A percentile compares a stretch with the other conserved stretches of the same genome.
Conservation (phyloP, 345 rosid species). For the Camelina laxa region DNA sequence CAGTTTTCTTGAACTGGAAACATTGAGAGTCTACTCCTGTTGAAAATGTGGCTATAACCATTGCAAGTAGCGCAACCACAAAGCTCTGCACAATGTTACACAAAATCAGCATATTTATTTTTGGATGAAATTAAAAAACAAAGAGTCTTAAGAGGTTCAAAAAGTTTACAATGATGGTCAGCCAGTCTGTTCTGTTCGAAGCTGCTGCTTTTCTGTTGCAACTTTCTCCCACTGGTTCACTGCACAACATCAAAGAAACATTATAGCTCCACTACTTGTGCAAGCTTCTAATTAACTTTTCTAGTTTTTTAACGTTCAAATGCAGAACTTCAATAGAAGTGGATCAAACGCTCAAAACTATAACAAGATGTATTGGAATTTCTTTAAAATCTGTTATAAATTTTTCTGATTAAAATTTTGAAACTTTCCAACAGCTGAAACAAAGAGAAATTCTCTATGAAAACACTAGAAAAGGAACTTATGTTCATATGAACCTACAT, state of each 20-base stretch:
- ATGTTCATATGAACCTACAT: neutral
- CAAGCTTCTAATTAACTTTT: slow-evolving; percentile 4
- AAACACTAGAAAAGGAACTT: neutral
- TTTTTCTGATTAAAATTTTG: too few species aligned
- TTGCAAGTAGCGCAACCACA: slow-evolving; percentile 77
- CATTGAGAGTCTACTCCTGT: slow-evolving; percentile 96
- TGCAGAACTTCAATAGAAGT: slow-evolving; percentile 10
- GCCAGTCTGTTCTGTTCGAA: slow-evolving; percentile 89
- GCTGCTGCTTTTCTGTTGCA: slow-evolving; percentile 89
- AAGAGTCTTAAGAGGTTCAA: neutral
- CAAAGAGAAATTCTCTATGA: neutral
- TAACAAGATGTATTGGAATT: neutral
- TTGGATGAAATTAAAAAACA: neutral
- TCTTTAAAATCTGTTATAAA: neutral
- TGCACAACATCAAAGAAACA: slow-evolving; percentile 43
- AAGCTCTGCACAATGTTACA: slow-evolving; percentile 65
- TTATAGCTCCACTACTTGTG: neutral
- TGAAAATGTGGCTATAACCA: slow-evolving; percentile 93
- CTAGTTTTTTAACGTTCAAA: neutral
- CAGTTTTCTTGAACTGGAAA: slow-evolving; percentile 72
- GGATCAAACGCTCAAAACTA: neutral
- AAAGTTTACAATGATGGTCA: slow-evolving; percentile 79
- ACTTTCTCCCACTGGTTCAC: slow-evolving; percentile 91
- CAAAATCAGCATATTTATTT: slow-evolving; percentile 4
- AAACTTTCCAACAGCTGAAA: neutral